Percentiles rank a stretch among this genome's conserved stretches.
These are phyloP conservation scores for Cucurbita argyrosperma DNA, from an alignment of 306 rosid genomes.

Conservation along the genomic window DNA sequence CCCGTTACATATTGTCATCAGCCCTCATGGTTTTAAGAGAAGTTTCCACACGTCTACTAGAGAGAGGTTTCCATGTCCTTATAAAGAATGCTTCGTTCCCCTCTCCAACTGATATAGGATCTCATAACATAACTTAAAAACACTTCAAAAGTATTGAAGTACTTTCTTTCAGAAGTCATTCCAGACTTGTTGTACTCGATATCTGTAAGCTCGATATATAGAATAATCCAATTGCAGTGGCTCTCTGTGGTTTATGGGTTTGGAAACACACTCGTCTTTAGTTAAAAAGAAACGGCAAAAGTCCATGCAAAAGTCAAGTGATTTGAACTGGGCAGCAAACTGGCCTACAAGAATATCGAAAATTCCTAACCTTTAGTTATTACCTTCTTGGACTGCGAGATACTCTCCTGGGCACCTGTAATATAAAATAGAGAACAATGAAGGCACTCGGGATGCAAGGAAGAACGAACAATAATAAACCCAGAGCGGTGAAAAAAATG, in stretches of 20 bases:
- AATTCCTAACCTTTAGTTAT: neutral
- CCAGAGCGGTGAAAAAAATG: neutral
- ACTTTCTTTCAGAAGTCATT: neutral
- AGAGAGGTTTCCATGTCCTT: too few species aligned
- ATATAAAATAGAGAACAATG: neutral
- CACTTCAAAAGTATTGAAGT: neutral
- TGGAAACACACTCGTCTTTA: too few species aligned
- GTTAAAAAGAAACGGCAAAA: neutral
- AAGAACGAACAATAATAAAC: neutral
- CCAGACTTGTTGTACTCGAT: neutral
- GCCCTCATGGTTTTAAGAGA: too few species aligned
- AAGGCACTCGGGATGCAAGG: neutral
- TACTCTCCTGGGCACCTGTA: conserved; percentile 43
- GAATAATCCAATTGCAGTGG: neutral
- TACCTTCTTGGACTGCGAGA: conserved; percentile 90
- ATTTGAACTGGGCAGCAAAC: neutral
- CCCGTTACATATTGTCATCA: too few species aligned
- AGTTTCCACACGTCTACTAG: too few species aligned
- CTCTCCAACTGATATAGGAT: too few species aligned
- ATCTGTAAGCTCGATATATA: neutral
- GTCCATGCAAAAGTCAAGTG: neutral
- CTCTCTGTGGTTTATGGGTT: neutral
- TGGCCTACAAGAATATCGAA: neutral
- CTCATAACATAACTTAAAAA: too few species aligned
- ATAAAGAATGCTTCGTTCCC: too few species aligned